A percentile compares a stretch with the other conserved stretches of the same genome.
Conservation (phyloP, 78 protist species). For the Creolimax fragrantissima region DNA sequence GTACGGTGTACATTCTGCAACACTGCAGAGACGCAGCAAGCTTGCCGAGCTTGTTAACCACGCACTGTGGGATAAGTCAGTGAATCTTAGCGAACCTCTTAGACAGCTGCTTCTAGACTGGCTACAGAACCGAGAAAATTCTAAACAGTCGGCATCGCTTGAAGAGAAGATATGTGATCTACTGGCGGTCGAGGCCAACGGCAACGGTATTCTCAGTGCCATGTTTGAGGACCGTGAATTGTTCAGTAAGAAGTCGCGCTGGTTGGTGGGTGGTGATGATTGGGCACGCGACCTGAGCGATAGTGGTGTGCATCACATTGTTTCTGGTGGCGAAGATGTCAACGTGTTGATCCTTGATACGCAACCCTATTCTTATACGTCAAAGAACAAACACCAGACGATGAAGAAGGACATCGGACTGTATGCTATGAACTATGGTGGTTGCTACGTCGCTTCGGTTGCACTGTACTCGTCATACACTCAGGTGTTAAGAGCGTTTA, state of each 20-base stretch:
- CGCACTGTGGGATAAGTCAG: background rate
- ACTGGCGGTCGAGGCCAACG: background rate
- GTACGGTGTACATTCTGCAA: conserved; percentile 1
- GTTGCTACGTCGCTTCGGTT: conserved; percentile 68
- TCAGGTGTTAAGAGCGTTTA: conserved; percentile 24
- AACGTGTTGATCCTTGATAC: conserved; percentile 71
- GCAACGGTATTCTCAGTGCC: background rate
- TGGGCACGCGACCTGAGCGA: conserved; percentile 73
- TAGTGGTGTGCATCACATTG: conserved; percentile 70
- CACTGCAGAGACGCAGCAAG: background rate
- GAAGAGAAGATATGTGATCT: background rate
- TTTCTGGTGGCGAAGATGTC: conserved; percentile 62
- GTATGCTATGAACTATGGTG: conserved; percentile 63
- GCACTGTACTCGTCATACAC: conserved; percentile 35
- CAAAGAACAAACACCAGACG: conserved; percentile 40
- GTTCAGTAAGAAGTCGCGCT: conserved; percentile 16
- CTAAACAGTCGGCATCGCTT: background rate
- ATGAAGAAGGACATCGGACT: conserved; percentile 68
- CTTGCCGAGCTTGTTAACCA: background rate
- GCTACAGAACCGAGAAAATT: background rate
- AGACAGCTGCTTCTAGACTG: background rate
- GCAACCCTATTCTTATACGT: conserved; percentile 59
- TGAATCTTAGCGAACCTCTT: background rate
- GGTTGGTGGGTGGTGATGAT: conserved; percentile 74
- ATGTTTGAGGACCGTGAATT: background rate